Conservation (phyloP, 1,284 basidiomycete genomes). For the Sporisorium scitamineum region DNA sequence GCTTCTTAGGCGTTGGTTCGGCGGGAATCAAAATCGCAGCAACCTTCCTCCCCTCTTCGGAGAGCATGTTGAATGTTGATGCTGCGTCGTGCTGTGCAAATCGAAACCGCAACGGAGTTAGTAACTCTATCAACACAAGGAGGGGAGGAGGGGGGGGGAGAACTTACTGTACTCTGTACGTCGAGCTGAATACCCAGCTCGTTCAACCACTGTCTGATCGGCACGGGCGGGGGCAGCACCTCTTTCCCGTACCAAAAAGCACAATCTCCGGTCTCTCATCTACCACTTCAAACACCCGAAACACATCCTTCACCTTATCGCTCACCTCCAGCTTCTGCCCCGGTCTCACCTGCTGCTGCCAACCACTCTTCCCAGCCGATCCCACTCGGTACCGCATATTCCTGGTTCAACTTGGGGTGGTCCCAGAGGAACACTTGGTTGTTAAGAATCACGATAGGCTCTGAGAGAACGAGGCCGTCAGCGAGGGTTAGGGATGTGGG, state of each 20-base stretch:
- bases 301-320: conserved; percentile 31
- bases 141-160: neutral
- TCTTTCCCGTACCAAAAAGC: conserved; percentile 85
- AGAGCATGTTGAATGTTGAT: conserved; percentile 90
- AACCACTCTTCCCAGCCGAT: conserved; percentile 75
- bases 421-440: conserved; percentile 89
- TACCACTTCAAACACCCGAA: conserved; percentile 51
- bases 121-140: too few relatives aligned
- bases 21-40: conserved; percentile 85
- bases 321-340: conserved; percentile 27
- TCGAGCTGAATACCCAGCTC: conserved; percentile 88
- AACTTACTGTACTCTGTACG: conserved; percentile 89
- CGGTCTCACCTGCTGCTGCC: conserved; percentile 71
- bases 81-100: conserved; percentile 83
- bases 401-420: conserved; percentile 74
- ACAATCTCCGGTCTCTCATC: conserved; percentile 79
- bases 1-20: conserved; percentile 11
- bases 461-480: conserved; percentile 79
- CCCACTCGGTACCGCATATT: conserved; percentile 59
- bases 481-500: conserved; percentile 57
- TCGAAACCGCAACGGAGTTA: neutral
- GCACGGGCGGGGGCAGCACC: conserved; percentile 79
- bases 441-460: conserved; percentile 84
- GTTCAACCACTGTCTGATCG: conserved; percentile 78
- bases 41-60: conserved; percentile 90